Evolutionary conservation across 2,329 filamentous ascomycete genomes (phyloP), one percentile per base, ranked within the genome.

Genomic region (Diplodia scrobiculata): DNA sequence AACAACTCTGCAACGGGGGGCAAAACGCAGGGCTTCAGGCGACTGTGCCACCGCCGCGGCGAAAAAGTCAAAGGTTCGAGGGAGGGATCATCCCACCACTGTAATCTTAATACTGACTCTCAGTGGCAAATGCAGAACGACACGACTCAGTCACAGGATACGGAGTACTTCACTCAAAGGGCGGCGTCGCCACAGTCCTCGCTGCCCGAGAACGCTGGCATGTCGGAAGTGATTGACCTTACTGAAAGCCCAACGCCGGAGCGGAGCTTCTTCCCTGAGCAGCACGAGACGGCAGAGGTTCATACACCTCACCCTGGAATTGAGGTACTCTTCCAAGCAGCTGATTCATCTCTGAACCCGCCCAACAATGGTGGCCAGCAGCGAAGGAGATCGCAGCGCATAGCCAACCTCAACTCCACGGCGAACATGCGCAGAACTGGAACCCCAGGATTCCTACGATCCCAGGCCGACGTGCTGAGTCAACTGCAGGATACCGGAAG

Each of bases 361-460:
- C 2, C 5, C 36, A 10, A 19, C 9, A 1, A 9, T 1, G 4
- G 10, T 32, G 38, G 5, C 13, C 19, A 3, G 7, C 58, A 36
- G 19, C 5, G 17, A n/a, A 17, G 27, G 3, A 62, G 58, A 14
- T 47, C 58, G 6, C 58, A 62, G 27, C 41, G 58, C 7, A 19
- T 29, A 13, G 58, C 58, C 21, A 62, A 62, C 10, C 45, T 62
- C 11, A 62, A 62, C 13, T n/a, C 58, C 0, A n/a, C 48, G n/a
- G 45, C 58, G 17, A 60, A 32, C 34, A 11, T 10, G 5, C n/a
- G 45, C n/a, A 14, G 34, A 5, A 7, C 38, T 13, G 3, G 5
- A 11, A 47, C 38, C 5, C 21, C 13, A 10, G 36, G 17, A 1
- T 32, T 47, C 13, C 3, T n/a, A 7, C 2, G 25, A 14, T 25